Base-by-base conservation (phyloP, 1,284 basidiomycete species). In the Wallemia mellicola region DNA sequence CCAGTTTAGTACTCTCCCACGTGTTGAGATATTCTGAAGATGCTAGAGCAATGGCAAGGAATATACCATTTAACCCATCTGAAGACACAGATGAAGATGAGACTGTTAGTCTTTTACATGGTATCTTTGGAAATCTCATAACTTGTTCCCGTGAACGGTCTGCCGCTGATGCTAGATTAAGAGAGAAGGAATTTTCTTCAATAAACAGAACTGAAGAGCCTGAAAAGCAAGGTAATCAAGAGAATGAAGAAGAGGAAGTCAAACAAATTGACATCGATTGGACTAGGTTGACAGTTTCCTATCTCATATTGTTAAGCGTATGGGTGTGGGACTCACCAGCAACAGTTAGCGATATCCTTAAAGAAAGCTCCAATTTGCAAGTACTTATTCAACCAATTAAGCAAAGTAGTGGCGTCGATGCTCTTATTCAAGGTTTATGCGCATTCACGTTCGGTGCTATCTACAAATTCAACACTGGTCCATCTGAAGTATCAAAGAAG, bases 241-340 rank as follows among this genome's bases (percentile, higher is more conserved):
- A 61, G 60, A 60, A 62, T 59, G 63, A 28, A 74, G 76, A 63
- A 61, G 69, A 59, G 17, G 62, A 62, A 28, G 68, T 69, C 60
- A 60, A 63, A 32, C 69, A 68, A 55, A 67, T 69, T 28, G 60
- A 26, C 2, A 71, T 79, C 60, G 87, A 91, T 64, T 96, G 89
- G 88, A 86, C 88, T 63, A 75, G 87, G 61, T 74, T 95, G 61
- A 81, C 89, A 66, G 80, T 86, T 2, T 84, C 81, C 1, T 92
- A 95, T 68, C 74, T 96, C 54, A 78, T 79, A 38, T 70, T 94
- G 57, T 74, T 98, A 24, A 76, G 79, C 19, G 83, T 86, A 59
- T 98, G 92, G 92, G 74, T 95, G n/a, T 95, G 89, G 88, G 89
- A 96, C 65, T 88, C 91, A 63, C 81, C 88, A 0, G 76, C 75